Conservation (phyloP, 352 stramenopile species). For the Phytophthora sojae region DNA sequence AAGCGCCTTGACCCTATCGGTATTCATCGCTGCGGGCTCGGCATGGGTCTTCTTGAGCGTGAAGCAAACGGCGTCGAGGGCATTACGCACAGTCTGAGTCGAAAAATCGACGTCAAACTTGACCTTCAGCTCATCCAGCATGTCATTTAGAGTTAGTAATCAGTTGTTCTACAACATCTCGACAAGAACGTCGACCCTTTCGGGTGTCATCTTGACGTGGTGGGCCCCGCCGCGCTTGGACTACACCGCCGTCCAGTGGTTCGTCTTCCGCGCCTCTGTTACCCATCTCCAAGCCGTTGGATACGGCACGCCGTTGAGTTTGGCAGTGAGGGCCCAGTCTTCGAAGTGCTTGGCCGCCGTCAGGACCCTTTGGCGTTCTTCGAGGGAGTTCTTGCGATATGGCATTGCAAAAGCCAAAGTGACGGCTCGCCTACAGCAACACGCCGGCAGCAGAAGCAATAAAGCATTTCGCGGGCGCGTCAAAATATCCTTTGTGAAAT, state of each 20-base stretch:
- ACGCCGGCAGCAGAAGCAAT: too few species aligned
- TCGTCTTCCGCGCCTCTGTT: background rate
- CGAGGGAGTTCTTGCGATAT: background rate
- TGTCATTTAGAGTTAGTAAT: background rate
- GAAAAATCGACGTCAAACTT: background rate
- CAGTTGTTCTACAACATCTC: background rate
- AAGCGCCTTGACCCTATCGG: background rate
- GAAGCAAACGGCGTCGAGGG: background rate
- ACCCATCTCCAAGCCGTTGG: background rate
- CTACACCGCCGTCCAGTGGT: background rate
- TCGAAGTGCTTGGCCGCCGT: background rate
- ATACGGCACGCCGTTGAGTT: background rate
- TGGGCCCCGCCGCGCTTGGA: background rate
- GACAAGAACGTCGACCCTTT: background rate
- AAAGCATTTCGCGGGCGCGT: background rate
- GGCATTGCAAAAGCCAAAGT: background rate
- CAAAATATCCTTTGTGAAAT: background rate
- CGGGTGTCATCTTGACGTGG: background rate
- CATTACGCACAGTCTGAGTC: background rate
- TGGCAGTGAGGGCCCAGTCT: background rate
- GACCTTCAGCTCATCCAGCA: background rate
- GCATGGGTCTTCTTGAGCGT: background rate
- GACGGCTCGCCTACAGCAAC: background rate
- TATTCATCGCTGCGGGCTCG: constrained; percentile 1
- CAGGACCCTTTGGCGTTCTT: background rate